These are phyloP conservation scores for Tremella yokohamensis DNA, from an alignment of 768 basidiomycete genomes.

Conservation along the genomic window DNA sequence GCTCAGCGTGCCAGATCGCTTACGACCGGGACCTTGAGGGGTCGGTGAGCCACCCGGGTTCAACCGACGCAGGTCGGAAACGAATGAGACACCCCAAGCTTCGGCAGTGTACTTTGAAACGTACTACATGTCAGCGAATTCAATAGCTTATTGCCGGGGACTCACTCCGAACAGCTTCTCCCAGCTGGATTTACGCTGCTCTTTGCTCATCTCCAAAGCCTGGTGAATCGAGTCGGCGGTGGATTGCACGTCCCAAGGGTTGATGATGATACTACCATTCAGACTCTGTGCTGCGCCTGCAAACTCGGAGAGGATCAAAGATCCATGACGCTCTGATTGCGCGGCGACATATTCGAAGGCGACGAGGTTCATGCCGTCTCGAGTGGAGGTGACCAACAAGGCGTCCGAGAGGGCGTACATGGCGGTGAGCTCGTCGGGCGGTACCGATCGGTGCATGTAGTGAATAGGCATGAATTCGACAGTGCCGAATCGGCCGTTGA, in stretches of 20 bases:
- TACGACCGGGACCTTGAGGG: constrained; percentile 31
- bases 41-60: constrained; percentile 34
- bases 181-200: constrained; percentile 84
- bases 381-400: constrained; percentile 87
- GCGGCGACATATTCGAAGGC: constrained; percentile 98
- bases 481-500: constrained; percentile 97
- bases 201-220: constrained; percentile 82
- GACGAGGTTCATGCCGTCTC: constrained; percentile 99
- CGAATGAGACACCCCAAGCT: constrained; percentile 50
- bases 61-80: constrained; percentile 42
- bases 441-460: constrained; percentile 93
- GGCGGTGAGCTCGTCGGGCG: constrained; percentile 94
- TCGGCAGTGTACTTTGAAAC: constrained; percentile 51
- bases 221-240: constrained; percentile 96
- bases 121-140: constrained; percentile 31
- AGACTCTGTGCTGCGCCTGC: constrained; percentile 94
- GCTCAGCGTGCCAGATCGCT: constrained; percentile 28
- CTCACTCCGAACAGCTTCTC: constrained; percentile 81
- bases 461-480: constrained; percentile 99
- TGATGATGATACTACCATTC: constrained; percentile 94
- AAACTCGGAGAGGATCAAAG: constrained; percentile 97
- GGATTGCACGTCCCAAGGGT: constrained; percentile 97
- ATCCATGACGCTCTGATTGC: constrained; percentile 86
- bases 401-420: constrained; percentile 95
- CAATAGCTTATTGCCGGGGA: not conserved